A percentile compares a stretch with the other conserved stretches of the same genome.
Evolutionary conservation across 1,139 yeast genomes (phyloP).

Genomic region (Hanseniaspora sp.): DNA sequence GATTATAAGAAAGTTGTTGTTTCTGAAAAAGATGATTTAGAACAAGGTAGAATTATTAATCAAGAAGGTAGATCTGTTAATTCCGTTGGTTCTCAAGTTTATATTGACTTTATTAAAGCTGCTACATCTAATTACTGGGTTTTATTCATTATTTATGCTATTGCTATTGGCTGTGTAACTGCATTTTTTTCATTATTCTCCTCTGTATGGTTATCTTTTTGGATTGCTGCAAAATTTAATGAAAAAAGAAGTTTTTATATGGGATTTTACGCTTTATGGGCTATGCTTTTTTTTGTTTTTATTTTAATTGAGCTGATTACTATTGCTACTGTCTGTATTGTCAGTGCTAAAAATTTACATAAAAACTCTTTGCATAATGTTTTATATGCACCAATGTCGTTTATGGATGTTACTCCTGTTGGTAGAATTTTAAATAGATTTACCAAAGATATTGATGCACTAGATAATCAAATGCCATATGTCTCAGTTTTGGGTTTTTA

Average conservation of each 20-base stretch:
- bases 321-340: slow-evolving; percentile 42
- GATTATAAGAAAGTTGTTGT: slow-evolving; percentile 19
- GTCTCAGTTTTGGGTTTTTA: slow-evolving; percentile 40
- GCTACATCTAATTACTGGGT: slow-evolving; percentile 22
- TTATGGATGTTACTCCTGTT: slow-evolving; percentile 51
- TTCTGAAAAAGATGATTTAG: slow-evolving; percentile 38
- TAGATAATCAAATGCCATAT: slow-evolving; percentile 48
- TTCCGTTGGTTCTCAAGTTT: slow-evolving; percentile 38
- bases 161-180: slow-evolving; percentile 30
- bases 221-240: slow-evolving; percentile 44
- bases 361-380: slow-evolving; percentile 35
- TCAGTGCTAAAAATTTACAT: slow-evolving; percentile 36
- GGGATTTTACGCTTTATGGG: slow-evolving; percentile 52
- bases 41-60: slow-evolving; percentile 33
- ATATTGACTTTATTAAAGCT: slow-evolving; percentile 40
- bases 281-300: slow-evolving; percentile 33
- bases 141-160: slow-evolving; percentile 1
- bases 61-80: slow-evolving; percentile 44
- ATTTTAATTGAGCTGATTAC: slow-evolving; percentile 35
- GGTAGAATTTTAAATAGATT: slow-evolving; percentile 50
- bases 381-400: slow-evolving; percentile 46
- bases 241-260: slow-evolving; percentile 42
- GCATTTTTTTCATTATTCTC: slow-evolving; percentile 52
- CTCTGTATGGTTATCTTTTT: slow-evolving; percentile 67
- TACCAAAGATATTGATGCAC: slow-evolving; percentile 50